These are phyloP conservation scores for Apophysomyces sp. DNA, from an alignment of 371 early-diverging fungal genomes.

Conservation along the genomic window DNA sequence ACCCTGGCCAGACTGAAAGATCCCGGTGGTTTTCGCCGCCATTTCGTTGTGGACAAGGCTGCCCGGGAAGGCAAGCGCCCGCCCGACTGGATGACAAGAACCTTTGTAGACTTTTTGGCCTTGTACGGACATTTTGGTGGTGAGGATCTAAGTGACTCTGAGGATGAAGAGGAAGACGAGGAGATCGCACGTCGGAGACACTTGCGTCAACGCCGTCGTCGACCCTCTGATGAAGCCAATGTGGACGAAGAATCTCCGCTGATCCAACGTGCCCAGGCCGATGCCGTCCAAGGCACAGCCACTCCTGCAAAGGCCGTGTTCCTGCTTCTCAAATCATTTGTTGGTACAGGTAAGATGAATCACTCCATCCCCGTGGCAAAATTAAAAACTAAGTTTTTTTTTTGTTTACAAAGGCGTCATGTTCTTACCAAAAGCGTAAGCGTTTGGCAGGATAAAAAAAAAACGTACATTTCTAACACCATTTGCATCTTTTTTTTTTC, in stretches of 20 bases:
- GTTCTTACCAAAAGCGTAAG: constrained; percentile 71
- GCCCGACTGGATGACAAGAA: constrained; percentile 72
- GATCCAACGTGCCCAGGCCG: constrained; percentile 38
- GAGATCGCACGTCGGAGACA: constrained; percentile 36
- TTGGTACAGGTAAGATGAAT: constrained; percentile 65
- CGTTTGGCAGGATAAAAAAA: not conserved
- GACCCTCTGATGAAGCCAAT: not conserved
- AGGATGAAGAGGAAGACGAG: constrained; percentile 72
- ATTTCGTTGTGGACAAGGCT: constrained; percentile 77
- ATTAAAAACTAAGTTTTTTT: too few species aligned
- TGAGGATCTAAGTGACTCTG: constrained; percentile 86
- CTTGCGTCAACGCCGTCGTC: constrained; percentile 13
- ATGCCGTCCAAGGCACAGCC: constrained; percentile 63
- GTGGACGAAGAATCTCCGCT: constrained; percentile 44
- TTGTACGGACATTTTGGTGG: constrained; percentile 96
- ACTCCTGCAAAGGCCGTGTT: constrained; percentile 73
- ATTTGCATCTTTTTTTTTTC: not conserved
- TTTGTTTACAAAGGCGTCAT: constrained; percentile 66
- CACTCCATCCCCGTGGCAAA: too few species aligned
- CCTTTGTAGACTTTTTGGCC: constrained; percentile 92
- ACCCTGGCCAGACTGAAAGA: constrained; percentile 39
- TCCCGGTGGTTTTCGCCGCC: constrained; percentile 92
- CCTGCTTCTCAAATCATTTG: constrained; percentile 73
- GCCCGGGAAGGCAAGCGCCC: constrained; percentile 61
- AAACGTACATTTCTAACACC: not conserved